Evolutionary conservation across 768 basidiomycete species (phyloP), one percentile per base, ranked within the genome.

Genomic region (Suillus fuscotomentosus): DNA sequence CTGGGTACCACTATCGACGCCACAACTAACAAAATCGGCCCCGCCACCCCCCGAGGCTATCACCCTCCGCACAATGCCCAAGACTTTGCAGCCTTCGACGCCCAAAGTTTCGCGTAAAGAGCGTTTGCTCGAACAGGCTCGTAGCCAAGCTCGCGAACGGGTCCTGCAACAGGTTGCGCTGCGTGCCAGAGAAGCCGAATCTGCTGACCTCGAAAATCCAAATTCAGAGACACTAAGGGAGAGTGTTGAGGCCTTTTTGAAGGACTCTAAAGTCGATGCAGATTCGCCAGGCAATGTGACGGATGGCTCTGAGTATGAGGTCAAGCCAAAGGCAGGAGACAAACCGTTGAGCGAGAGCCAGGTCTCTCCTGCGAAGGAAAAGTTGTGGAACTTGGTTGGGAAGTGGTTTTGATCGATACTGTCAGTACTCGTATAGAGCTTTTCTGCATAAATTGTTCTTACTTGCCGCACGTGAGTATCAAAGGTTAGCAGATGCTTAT

Each of bases 141-240:
- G 62, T 9, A 60, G 3, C 43, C 57, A 63, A 62, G 63, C 63
- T 22, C 60, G 63, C 10, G 63, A 61, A 27, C 61, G 5, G 24
- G 61, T 62, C 17, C 24, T 55, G 15, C 22, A 55, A 31, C 61
- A 62, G 51, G 54, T 27, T 31, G 42, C 39, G 2, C 5, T 59
- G 24, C 53, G 42, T 61, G 24, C 60, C 22, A 59, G 41, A 17
- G 43, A 60, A 24, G 15, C 57, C 10, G 5, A 42, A 36, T 42
- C 24, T 31, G 5, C 14, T 27, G 60, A 39, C 22, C 47, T 50
- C 8, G 60, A 63, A 14, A 64, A 60, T 20, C 67, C 10, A 34
- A 39, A 10, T n/a, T 48, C 57, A 41, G 65, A 66, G 63, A 74
- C 65, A 38, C 34, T 77, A 57, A 73, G 55, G 41, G 69, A 71